phyloP scores from a whole-genome alignment of 1,284 basidiomycete genomes.

The Apiotrichum akiyoshidainum region DNA sequence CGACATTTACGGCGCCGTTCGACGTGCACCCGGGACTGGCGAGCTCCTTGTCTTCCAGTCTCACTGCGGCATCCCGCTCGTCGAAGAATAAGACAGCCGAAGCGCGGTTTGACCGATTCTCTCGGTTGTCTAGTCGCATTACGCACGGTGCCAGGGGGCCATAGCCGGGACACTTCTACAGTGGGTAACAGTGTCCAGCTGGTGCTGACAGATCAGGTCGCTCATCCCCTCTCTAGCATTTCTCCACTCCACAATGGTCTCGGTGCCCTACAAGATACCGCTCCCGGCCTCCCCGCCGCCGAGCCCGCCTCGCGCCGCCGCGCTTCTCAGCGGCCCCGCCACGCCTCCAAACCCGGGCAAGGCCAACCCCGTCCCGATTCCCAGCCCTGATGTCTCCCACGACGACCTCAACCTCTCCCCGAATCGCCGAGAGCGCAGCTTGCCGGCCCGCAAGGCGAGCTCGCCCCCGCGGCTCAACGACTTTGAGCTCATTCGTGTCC shows the following conservation, averaged over 20 bases:
- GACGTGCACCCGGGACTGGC: too few relatives aligned
- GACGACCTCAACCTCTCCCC: slow-evolving; percentile 9
- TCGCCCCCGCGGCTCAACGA: slow-evolving; percentile 73
- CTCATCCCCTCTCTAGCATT: not conserved
- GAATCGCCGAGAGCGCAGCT: not conserved
- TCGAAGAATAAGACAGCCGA: too few relatives aligned
- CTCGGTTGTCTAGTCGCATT: too few relatives aligned
- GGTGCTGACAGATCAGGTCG: not conserved
- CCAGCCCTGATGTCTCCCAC: slow-evolving; percentile 11
- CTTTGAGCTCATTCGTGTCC: slow-evolving; percentile 92
- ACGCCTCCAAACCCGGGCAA: not conserved
- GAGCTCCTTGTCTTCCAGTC: too few relatives aligned
- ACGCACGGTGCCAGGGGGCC: too few relatives aligned
- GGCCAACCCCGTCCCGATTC: slow-evolving; percentile 5
- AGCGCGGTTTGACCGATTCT: too few relatives aligned
- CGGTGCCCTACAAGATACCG: slow-evolving; percentile 15
- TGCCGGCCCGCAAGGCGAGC: not conserved
- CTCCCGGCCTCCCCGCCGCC: slow-evolving; percentile 20
- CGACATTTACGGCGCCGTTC: too few relatives aligned
- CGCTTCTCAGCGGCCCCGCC: not conserved
- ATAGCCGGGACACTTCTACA: too few relatives aligned
- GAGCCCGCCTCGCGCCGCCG: slow-evolving; percentile 15
- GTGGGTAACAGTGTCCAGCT: too few relatives aligned
- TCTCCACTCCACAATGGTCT: slow-evolving; percentile 11
- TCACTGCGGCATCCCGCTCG: too few relatives aligned